A percentile compares a stretch with the other conserved stretches of the same genome.
Evolutionary conservation across 2,329 filamentous ascomycete genomes (phyloP).

Genomic region (Colletotrichum falcatum): DNA sequence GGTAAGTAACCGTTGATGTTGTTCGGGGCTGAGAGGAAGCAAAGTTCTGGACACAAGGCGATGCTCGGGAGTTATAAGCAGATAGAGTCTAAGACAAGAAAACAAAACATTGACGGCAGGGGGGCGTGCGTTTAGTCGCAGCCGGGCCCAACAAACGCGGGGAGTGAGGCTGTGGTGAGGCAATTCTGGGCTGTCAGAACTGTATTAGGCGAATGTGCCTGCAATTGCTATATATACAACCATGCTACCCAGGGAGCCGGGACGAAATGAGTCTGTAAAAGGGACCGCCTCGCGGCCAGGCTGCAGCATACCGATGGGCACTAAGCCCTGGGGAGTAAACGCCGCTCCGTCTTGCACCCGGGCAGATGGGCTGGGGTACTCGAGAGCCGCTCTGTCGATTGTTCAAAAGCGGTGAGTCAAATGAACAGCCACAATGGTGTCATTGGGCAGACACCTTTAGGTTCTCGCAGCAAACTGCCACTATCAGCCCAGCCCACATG

Average conservation of each 20-base stretch:
- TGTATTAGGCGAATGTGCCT: slow-evolving; percentile 11
- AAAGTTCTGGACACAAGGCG: slow-evolving; percentile 21
- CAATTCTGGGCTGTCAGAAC: slow-evolving; percentile 29
- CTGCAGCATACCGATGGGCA: slow-evolving; percentile 32
- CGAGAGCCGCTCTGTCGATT: slow-evolving; percentile 13
- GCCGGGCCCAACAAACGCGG: slow-evolving; percentile 32
- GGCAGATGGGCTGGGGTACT: slow-evolving; percentile 1
- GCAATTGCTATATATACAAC: slow-evolving; percentile 41
- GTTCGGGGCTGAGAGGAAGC: slow-evolving; percentile 23
- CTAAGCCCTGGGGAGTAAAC: slow-evolving; percentile 19
- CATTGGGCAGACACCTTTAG: slow-evolving; percentile 24
- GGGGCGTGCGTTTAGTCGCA: slow-evolving; percentile 20
- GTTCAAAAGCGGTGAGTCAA: slow-evolving; percentile 36
- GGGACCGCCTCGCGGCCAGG: slow-evolving; percentile 16
- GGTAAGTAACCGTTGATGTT: slow-evolving; percentile 22
- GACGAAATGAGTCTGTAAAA: slow-evolving; percentile 18
- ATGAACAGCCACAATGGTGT: slow-evolving; percentile 33
- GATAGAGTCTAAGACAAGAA: slow-evolving; percentile 15
- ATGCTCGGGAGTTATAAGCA: slow-evolving; percentile 29
- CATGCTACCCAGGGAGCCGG: slow-evolving; percentile 28
- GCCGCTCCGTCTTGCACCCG: slow-evolving; percentile 14
- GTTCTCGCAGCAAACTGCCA: slow-evolving; percentile 16
- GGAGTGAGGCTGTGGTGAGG: slow-evolving; percentile 38
- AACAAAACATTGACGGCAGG: slow-evolving; percentile 24
- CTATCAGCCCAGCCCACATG: slow-evolving; percentile 18